These are phyloP conservation scores for Irpex lacteus DNA, from an alignment of 1,284 basidiomycete species.

Conservation along the genomic window DNA sequence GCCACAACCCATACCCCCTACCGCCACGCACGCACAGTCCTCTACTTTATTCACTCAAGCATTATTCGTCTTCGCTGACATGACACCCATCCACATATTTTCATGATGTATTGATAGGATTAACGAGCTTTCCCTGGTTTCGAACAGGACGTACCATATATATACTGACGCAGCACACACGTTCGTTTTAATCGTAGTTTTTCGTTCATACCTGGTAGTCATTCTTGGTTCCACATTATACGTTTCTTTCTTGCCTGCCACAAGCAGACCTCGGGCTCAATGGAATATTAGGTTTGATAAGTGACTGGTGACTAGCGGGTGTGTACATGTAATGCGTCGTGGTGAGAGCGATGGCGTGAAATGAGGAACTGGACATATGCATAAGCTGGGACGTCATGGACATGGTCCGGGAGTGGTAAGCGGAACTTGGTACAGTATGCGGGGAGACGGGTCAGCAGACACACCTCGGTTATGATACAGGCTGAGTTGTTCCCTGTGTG, in stretches of 20 bases:
- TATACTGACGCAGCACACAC: neutral
- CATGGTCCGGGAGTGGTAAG: neutral
- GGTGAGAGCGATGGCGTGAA: neutral
- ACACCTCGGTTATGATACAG: slow-evolving; percentile 3
- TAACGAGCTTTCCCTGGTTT: neutral
- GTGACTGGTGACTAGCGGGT: neutral
- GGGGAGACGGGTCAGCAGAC: neutral
- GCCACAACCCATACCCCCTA: neutral
- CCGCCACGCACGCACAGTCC: neutral
- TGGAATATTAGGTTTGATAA: neutral
- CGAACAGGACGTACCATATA: neutral
- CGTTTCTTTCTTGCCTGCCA: neutral
- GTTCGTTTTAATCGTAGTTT: neutral
- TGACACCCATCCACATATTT: neutral
- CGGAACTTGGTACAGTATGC: neutral
- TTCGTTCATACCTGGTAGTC: neutral
- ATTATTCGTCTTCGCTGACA: neutral
- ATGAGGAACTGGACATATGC: neutral
- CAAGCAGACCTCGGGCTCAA: no score
- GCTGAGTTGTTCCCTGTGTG: neutral
- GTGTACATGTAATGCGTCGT: neutral
- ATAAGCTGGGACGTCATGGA: neutral
- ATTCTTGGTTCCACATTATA: neutral
- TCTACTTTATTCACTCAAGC: neutral
- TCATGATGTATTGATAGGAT: slow-evolving; percentile 1